These are phyloP conservation scores for Leucaena leucocephala DNA, from an alignment of 306 rosid genomes.

Conservation along the genomic window DNA sequence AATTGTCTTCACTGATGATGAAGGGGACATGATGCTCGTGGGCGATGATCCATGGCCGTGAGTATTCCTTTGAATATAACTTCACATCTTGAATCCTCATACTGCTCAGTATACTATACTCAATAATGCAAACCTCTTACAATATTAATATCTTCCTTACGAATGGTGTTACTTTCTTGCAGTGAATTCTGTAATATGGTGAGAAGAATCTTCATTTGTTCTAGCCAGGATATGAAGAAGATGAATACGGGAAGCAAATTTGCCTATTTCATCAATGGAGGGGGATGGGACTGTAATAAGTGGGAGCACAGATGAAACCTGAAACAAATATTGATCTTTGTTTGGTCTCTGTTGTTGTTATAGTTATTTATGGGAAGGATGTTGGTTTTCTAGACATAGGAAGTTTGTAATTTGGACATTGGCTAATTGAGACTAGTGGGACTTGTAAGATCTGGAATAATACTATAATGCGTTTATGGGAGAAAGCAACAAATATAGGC, in stretches of 20 bases:
- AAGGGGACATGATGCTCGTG: conserved; percentile 90
- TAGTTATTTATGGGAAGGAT: conserved; percentile 49
- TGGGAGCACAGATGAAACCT: conserved; percentile 63
- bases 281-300: conserved; percentile 67
- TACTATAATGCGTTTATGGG: not conserved
- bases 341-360: conserved; percentile 31
- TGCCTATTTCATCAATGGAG: conserved; percentile 58
- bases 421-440: conserved; percentile 48
- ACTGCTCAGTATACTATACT: too few species aligned
- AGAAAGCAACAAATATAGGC: conserved; percentile 29
- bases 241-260: conserved; percentile 68
- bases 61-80: conserved; percentile 48
- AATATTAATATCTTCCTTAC: not conserved
- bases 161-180: conserved; percentile 33
- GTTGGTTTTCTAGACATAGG: conserved; percentile 47
- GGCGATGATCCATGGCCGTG: conserved; percentile 94
- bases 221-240: conserved; percentile 80
- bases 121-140: too few species aligned
- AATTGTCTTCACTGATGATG: conserved; percentile 84
- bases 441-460: conserved; percentile 28
- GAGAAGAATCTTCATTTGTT: conserved; percentile 80
- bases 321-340: conserved; percentile 31
- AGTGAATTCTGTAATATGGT: conserved; percentile 93
- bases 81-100: not conserved
- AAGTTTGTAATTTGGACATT: conserved; percentile 45